A percentile compares a stretch with the other conserved stretches of the same genome.
phyloP scores from a whole-genome alignment of 306 rosid species.

The Amphicarpaea edgeworthii region DNA sequence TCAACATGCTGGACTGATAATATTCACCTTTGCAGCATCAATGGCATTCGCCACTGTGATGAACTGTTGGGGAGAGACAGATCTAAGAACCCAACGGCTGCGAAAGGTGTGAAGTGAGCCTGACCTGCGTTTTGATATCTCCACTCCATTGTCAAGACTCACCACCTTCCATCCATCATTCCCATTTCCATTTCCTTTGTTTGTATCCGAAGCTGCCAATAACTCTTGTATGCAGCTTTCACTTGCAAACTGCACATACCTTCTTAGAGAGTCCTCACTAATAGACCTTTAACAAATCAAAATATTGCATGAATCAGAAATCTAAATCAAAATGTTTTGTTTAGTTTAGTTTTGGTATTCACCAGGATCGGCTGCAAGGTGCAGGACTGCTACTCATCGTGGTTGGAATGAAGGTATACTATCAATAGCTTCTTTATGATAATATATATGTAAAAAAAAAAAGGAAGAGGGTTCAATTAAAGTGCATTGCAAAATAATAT shows the following conservation, averaged over 20 bases:
- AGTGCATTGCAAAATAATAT: slow-evolving; percentile 50
- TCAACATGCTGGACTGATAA: slow-evolving; percentile 36
- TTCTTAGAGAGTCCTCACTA: slow-evolving; percentile 83
- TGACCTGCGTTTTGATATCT: slow-evolving; percentile 79
- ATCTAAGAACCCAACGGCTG: slow-evolving; percentile 79
- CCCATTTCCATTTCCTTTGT: slow-evolving; percentile 51
- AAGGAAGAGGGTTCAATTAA: no score
- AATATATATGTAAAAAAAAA: no score
- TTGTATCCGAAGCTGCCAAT: slow-evolving; percentile 77
- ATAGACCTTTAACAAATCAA: slow-evolving; percentile 68
- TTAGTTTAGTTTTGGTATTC: slow-evolving; percentile 17
- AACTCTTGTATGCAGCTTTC: slow-evolving; percentile 88
- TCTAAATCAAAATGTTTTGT: slow-evolving; percentile 11
- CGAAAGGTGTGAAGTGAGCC: slow-evolving; percentile 80
- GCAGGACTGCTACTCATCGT: slow-evolving; percentile 65
- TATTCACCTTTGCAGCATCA: slow-evolving; percentile 86
- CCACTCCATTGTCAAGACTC: slow-evolving; percentile 73
- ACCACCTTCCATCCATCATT: slow-evolving; percentile 75
- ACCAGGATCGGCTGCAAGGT: slow-evolving; percentile 89
- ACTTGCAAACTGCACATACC: slow-evolving; percentile 81
- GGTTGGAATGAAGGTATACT: background rate
- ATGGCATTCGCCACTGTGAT: slow-evolving; percentile 85
- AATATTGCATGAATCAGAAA: no score
- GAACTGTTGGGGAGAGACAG: slow-evolving; percentile 80
- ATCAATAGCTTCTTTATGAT: slow-evolving; percentile 24